Percentiles rank a stretch among this genome's conserved stretches.
These are phyloP conservation scores for Acacia melanoxylon DNA, from an alignment of 306 rosid genomes.

Conservation along the genomic window DNA sequence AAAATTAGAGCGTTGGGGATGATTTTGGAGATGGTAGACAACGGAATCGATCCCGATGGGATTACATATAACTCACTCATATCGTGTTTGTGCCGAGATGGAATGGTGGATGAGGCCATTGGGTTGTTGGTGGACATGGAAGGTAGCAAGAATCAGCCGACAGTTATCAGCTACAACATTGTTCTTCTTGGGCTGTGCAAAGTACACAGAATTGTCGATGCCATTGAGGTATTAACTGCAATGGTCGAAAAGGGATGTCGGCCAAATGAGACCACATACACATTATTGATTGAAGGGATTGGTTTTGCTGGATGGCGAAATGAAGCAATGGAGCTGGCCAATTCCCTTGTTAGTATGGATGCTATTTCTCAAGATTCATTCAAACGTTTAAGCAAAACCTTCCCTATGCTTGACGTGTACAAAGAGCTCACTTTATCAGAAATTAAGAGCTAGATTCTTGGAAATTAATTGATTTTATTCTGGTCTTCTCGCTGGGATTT, in stretches of 20 bases:
- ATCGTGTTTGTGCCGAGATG: slow-evolving; percentile 87
- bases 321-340: slow-evolving; percentile 74
- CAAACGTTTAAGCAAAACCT: slow-evolving; percentile 60
- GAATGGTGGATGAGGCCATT: slow-evolving; percentile 79
- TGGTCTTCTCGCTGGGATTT: slow-evolving; percentile 17
- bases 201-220: slow-evolving; percentile 53
- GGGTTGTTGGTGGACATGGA: slow-evolving; percentile 81
- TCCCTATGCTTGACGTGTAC: slow-evolving; percentile 69
- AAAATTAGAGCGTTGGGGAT: slow-evolving; percentile 63
- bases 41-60: slow-evolving; percentile 62
- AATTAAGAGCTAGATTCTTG: slow-evolving; percentile 41
- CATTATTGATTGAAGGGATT: slow-evolving; percentile 69
- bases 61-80: slow-evolving; percentile 80
- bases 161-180: slow-evolving; percentile 70
- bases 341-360: slow-evolving; percentile 46
- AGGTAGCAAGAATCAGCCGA: slow-evolving; percentile 46
- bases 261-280: slow-evolving; percentile 76
- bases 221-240: slow-evolving; percentile 63
- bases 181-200: slow-evolving; percentile 81
- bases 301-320: slow-evolving; percentile 78
- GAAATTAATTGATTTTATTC: slow-evolving; percentile 1
- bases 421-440: slow-evolving; percentile 58
- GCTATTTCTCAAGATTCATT: slow-evolving; percentile 59
- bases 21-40: slow-evolving; percentile 69
- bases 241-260: slow-evolving; percentile 68